A percentile compares a stretch with the other conserved stretches of the same genome.
phyloP scores from a whole-genome alignment of 352 stramenopile genomes.

The Pythium insidiosum region DNA sequence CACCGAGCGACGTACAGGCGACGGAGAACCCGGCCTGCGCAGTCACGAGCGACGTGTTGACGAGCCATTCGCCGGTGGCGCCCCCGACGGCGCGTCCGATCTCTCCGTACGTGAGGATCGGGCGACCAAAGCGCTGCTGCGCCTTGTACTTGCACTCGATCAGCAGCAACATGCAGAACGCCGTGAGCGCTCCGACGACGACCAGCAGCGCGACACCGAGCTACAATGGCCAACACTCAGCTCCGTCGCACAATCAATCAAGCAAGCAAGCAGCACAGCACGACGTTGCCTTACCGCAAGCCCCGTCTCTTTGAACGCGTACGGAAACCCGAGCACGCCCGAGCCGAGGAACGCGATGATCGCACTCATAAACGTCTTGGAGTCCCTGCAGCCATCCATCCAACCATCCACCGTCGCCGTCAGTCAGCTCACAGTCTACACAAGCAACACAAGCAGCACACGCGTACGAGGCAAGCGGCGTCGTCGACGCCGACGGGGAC shows the following conservation, averaged over 20 bases:
- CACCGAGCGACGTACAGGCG: conserved; percentile 21
- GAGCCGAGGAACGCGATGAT: conserved; percentile 77
- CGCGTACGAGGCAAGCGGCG: no score
- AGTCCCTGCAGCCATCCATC: conserved; percentile 5
- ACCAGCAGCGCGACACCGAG: conserved; percentile 12
- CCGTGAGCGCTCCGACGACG: conserved; percentile 12
- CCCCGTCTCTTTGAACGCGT: conserved; percentile 68
- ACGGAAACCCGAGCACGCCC: conserved; percentile 62
- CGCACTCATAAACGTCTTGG: conserved; percentile 20
- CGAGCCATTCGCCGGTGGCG: conserved; percentile 31
- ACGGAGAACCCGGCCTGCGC: conserved; percentile 62
- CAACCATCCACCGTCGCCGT: no score
- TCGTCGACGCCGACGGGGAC: no score
- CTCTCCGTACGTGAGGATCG: conserved; percentile 37
- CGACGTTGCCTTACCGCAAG: no score
- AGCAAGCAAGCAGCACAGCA: no score
- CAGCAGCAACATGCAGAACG: conserved; percentile 25
- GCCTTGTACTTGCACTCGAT: conserved; percentile 27
- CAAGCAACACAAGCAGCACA: no score
- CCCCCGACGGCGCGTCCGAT: conserved; percentile 47
- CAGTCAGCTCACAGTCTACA: no score
- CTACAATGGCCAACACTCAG: no score
- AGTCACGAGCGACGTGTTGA: conserved; percentile 58
- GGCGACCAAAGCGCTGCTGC: conserved; percentile 3
- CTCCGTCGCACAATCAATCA: no score